Evolutionary conservation across 306 rosid genomes (phyloP), one percentile per base, ranked within the genome.

Genomic region (Quercus engelmannii): DNA sequence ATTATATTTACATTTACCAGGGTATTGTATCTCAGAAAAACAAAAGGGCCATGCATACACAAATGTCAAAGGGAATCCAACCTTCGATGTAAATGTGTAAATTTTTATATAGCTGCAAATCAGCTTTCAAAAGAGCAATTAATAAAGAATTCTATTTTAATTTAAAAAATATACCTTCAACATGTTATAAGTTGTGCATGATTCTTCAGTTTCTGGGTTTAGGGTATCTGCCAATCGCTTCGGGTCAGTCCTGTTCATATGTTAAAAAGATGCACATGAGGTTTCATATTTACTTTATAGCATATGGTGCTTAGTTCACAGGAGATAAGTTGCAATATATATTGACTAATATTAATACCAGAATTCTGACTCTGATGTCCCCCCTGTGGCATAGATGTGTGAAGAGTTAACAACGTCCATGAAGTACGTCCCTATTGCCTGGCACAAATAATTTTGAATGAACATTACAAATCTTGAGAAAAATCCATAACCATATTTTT

Each of bases 301-400:
- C 19, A 75, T 49, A 31, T 41, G 74, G 41, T 38, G 58, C 62
- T 82, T 69, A 71, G 61, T 65, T 67, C 71, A 72, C 26, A 41
- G 56, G 77, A 62, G 83, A 69, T 12, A 55, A 80, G 78, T 77
- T 9, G 56, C 78, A 78, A 71, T 69, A 25, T 31, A 74, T 69
- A 55, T 10, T 41, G 79, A 72, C 35, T 64, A 73, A 13, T n/a
- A 55, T 12, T 26, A 73, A 76, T 96, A 96, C 99, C 99, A 96
- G 89, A 87, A 86, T 76, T 96, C 99, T 1, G 46, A 0, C 74
- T 76, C 88, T 23, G 99, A 96, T 76, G 99, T 88, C 86, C 99
- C 99, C 88, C 99, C 99, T 6, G 99, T 96, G 82, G 99, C 99
- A 82, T 91, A 96, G 85, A 86, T 88, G 76, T 96, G 98, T 76